A percentile compares a stretch with the other conserved stretches of the same genome.
Evolutionary conservation across 163 green algal species (phyloP).

Genomic region (Chlamydomonas reinhardtii): DNA sequence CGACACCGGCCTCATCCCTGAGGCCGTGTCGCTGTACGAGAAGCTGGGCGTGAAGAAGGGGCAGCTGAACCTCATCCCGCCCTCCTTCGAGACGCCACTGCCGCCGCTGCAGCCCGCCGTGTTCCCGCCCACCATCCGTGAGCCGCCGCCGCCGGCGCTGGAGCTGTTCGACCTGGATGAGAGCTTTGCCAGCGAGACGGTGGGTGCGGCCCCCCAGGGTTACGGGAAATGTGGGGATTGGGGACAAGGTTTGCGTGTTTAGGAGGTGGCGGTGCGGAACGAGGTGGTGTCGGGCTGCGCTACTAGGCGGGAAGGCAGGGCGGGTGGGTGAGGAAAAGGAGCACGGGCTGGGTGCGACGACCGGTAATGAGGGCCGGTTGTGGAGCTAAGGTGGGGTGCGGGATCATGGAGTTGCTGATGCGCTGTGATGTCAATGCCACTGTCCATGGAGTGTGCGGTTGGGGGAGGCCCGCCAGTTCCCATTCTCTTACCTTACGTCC

Average conservation of each 20-base stretch:
- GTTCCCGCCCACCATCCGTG: constrained; percentile 83
- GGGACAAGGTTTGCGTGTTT: too few relatives aligned
- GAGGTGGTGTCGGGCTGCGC: too few relatives aligned
- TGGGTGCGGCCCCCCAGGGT: background rate
- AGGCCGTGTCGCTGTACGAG: constrained; percentile 73
- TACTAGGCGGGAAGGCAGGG: too few relatives aligned
- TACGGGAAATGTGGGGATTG: background rate
- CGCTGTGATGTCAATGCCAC: too few relatives aligned
- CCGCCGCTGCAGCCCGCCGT: constrained; percentile 85
- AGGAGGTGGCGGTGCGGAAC: too few relatives aligned
- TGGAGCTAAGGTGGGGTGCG: too few relatives aligned
- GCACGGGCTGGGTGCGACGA: too few relatives aligned
- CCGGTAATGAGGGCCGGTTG: too few relatives aligned
- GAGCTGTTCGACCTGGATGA: constrained; percentile 94
- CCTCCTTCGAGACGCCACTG: constrained; percentile 82
- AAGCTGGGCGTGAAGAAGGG: constrained; percentile 81
- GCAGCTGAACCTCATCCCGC: constrained; percentile 80
- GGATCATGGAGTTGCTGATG: too few relatives aligned
- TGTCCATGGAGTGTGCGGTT: too few relatives aligned
- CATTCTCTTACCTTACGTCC: background rate
- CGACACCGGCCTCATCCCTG: constrained; percentile 60
- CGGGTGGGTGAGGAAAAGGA: too few relatives aligned
- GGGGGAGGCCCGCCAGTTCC: too few relatives aligned
- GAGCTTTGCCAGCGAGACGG: constrained; percentile 69
- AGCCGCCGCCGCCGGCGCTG: constrained; percentile 80